Conservation (phyloP, 306 rosid species). For the Leucaena leucocephala region DNA sequence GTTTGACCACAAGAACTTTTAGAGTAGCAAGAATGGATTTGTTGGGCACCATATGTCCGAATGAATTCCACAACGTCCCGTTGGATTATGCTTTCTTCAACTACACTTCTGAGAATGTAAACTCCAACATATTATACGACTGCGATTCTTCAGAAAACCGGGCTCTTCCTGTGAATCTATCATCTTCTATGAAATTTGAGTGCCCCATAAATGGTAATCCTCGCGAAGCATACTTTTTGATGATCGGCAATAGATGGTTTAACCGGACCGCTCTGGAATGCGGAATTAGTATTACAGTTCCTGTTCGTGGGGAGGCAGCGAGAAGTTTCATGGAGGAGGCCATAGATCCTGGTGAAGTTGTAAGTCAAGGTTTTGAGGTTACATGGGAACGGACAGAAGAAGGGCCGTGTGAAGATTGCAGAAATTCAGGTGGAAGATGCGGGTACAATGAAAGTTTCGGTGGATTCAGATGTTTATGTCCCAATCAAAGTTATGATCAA, state of each 20-base stretch:
- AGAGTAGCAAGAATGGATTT: conserved; percentile 45
- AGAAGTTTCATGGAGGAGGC: neutral
- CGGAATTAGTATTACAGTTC: conserved; percentile 17
- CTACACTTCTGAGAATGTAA: conserved; percentile 23
- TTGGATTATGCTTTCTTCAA: conserved; percentile 32
- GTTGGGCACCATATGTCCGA: conserved; percentile 31
- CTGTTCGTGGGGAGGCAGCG: neutral
- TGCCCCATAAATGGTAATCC: conserved; percentile 19
- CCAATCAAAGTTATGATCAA: conserved; percentile 7
- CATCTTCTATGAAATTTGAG: neutral
- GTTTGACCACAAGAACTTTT: neutral
- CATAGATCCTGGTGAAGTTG: neutral
- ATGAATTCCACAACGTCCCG: neutral
- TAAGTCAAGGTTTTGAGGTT: conserved; percentile 50
- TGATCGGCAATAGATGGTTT: neutral
- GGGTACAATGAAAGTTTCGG: conserved; percentile 34
- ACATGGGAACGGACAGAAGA: conserved; percentile 27
- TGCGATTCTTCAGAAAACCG: neutral
- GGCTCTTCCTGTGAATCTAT: neutral
- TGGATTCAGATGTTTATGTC: conserved; percentile 43
- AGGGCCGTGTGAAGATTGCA: conserved; percentile 26
- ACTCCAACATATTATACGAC: conserved; percentile 36
- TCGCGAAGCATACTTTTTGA: neutral
- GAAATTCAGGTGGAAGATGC: conserved; percentile 40
- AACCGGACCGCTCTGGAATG: neutral